Evolutionary conservation across 306 rosid species (phyloP).

Genomic region (Oxytropis ochrocephala): DNA sequence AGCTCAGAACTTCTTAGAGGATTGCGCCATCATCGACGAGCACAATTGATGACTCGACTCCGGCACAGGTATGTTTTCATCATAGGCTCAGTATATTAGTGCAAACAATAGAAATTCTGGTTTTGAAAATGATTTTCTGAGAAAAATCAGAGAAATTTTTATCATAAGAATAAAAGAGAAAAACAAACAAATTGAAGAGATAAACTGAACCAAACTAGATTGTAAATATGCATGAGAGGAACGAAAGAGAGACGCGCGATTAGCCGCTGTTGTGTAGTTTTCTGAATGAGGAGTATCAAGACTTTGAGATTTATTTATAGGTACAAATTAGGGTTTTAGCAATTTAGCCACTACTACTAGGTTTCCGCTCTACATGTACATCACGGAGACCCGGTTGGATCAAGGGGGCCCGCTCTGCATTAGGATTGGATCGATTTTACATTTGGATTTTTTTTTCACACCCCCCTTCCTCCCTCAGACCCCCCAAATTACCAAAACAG

Average conservation of each 20-base stretch:
- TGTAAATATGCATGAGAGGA: not conserved
- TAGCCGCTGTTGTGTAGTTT: fast-evolving
- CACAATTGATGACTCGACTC: constrained; percentile 30
- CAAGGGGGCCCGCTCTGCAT: too few species aligned
- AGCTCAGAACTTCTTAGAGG: constrained; percentile 99
- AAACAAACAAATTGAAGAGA: not conserved
- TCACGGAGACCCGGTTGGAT: too few species aligned
- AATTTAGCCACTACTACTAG: not conserved
- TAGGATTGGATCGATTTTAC: not conserved
- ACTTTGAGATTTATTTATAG: constrained; percentile 18
- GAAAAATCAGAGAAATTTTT: too few species aligned
- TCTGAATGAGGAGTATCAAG: fast-evolving
- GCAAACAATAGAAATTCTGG: not conserved
- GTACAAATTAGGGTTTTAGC: constrained; percentile 27
- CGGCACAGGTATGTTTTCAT: constrained; percentile 52
- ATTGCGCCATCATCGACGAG: constrained; percentile 66
- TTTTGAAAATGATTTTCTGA: not conserved
- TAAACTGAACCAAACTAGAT: not conserved
- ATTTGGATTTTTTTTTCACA: too few species aligned
- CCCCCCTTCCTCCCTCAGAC: too few species aligned
- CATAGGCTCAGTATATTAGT: constrained; percentile 28
- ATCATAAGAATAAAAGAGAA: too few species aligned
- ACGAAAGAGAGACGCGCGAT: too few species aligned
- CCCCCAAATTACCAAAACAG: too few species aligned
- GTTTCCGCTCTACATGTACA: not conserved